phyloP scores from a whole-genome alignment of 805 yeast species.

The Candida germanica region DNA sequence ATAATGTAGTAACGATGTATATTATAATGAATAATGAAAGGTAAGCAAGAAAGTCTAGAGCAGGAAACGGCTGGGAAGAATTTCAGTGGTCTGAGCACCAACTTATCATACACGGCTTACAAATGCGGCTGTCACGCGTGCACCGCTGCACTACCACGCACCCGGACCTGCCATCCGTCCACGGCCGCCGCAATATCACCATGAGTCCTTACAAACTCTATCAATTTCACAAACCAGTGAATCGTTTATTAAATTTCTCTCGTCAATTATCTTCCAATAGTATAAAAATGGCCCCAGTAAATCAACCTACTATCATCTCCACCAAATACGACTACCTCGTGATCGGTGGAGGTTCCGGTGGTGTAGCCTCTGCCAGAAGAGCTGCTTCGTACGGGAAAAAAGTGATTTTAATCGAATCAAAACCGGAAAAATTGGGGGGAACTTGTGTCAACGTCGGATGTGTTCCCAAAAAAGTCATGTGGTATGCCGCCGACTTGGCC shows the following conservation, averaged over 20 bases:
- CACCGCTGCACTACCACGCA: no score
- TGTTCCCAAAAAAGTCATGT: conserved; percentile 98
- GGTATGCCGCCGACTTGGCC: conserved; percentile 95
- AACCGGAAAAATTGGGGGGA: conserved; percentile 75
- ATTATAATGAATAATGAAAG: conserved; percentile 4
- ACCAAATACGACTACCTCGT: conserved; percentile 91
- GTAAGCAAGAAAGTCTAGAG: no score
- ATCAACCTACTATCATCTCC: conserved; percentile 15
- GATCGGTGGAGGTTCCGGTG: conserved; percentile 99
- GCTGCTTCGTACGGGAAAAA: conserved; percentile 94
- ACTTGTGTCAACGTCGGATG: conserved; percentile 99
- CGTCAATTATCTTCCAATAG: conserved; percentile 28
- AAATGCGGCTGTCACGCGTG: no score
- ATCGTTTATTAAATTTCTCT: conserved; percentile 21
- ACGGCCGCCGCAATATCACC: conserved; percentile 1
- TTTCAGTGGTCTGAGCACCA: no score
- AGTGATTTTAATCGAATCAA: conserved; percentile 75
- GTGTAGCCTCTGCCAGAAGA: conserved; percentile 97
- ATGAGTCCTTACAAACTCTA: not conserved
- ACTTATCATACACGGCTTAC: no score
- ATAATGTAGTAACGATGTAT: no score
- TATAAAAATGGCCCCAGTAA: conserved; percentile 56
- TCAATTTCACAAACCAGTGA: conserved; percentile 1
- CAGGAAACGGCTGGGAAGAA: no score
- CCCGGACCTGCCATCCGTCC: not conserved